These are phyloP conservation scores for Eucalyptus shirleyi DNA, from an alignment of 345 rosid genomes.

Conservation along the genomic window DNA sequence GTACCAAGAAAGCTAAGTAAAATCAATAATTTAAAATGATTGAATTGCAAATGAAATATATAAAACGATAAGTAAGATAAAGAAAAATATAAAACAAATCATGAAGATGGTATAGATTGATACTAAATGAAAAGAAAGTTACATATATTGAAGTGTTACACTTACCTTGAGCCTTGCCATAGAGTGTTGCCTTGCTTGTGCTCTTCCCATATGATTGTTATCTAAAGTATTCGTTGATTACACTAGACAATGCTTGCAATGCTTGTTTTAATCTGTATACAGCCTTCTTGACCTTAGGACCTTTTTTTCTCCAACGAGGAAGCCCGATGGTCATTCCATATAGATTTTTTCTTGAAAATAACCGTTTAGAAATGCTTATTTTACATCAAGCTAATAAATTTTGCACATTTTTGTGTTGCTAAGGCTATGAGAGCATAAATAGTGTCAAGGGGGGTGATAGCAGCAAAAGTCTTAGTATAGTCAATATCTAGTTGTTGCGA, in stretches of 20 bases:
- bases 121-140: too few relatives aligned
- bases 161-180: too few relatives aligned
- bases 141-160: too few relatives aligned
- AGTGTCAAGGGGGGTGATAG: too few relatives aligned
- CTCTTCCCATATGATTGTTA: too few relatives aligned
- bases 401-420: background rate
- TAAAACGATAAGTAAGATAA: too few relatives aligned
- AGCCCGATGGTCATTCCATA: background rate
- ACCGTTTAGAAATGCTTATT: background rate
- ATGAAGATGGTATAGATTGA: too few relatives aligned
- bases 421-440: background rate
- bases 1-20: too few relatives aligned
- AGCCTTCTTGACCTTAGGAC: background rate
- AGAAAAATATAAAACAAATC: too few relatives aligned
- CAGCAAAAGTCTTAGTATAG: background rate
- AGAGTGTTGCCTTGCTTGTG: too few relatives aligned
- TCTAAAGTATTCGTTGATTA: background rate
- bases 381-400: background rate
- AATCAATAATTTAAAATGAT: too few relatives aligned
- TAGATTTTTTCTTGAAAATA: background rate
- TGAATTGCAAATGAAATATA: too few relatives aligned
- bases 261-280: background rate
- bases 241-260: background rate
- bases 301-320: background rate
- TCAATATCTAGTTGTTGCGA: background rate